A percentile compares a stretch with the other conserved stretches of the same genome.
Conservation (phyloP, 176 grass and related monocot genomes). For the Chloris gayana region DNA sequence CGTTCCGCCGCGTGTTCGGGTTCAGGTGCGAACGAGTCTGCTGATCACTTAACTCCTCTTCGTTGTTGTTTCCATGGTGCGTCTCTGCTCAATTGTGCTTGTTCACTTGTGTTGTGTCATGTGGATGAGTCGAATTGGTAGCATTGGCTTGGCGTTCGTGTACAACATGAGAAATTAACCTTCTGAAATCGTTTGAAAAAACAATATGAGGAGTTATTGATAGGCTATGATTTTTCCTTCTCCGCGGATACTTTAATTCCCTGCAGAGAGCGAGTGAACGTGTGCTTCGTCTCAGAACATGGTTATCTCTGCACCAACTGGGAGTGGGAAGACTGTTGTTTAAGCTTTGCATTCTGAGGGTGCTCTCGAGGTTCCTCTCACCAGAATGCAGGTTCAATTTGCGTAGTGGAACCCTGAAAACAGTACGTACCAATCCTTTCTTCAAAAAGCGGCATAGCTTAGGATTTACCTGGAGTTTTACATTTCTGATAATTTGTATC, state of each 20-base stretch:
- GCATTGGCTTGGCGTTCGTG: neutral
- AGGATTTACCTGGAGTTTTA: neutral
- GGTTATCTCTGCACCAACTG: slow-evolving; percentile 95
- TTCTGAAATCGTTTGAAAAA: neutral
- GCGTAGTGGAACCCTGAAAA: slow-evolving; percentile 80
- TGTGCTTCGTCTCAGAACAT: slow-evolving; percentile 87
- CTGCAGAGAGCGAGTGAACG: slow-evolving; percentile 89
- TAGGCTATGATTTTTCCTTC: slow-evolving; percentile 4
- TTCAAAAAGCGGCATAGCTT: slow-evolving; percentile 4
- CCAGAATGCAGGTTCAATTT: slow-evolving; percentile 72
- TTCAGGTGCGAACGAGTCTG: slow-evolving; percentile 67
- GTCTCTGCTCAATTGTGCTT: neutral
- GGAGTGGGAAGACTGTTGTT: slow-evolving; percentile 93
- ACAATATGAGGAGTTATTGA: neutral
- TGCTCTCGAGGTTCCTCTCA: slow-evolving; percentile 82
- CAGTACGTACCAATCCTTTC: slow-evolving; percentile 55
- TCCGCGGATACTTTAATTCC: slow-evolving; percentile 91
- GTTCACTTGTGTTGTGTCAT: neutral
- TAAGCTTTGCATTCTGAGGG: slow-evolving; percentile 90
- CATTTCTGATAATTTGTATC: slow-evolving; percentile 11
- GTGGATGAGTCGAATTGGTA: neutral
- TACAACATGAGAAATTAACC: neutral
- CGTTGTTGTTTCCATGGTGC: neutral
- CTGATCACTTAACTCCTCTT: neutral
- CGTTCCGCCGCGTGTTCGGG: slow-evolving; percentile 63